Evolutionary conservation across 2,329 filamentous ascomycete species (phyloP).

Genomic region (Talaromyces albobiverticillius): DNA sequence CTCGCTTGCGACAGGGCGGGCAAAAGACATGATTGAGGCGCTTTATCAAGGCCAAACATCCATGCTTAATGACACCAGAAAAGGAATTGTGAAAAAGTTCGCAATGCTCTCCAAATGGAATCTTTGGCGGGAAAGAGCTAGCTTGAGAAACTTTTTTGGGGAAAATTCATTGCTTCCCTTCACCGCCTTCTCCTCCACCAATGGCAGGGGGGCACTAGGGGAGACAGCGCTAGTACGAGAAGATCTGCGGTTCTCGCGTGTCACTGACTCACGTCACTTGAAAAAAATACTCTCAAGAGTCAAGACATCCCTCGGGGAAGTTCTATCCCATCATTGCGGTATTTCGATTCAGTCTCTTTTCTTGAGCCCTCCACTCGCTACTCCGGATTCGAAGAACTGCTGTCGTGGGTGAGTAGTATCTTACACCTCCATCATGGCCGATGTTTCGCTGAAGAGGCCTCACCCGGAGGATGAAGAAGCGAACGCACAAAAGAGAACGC

Average conservation of each 20-base stretch:
- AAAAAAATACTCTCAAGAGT: no score
- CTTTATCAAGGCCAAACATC: conserved; percentile 32
- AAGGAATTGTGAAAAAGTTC: conserved; percentile 1
- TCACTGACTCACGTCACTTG: conserved; percentile 16
- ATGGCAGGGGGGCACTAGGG: neutral
- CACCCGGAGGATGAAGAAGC: conserved; percentile 46
- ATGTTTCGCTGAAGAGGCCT: conserved; percentile 47
- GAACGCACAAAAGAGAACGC: conserved; percentile 46
- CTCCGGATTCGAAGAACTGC: neutral
- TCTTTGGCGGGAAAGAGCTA: neutral
- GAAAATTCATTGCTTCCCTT: conserved; percentile 36
- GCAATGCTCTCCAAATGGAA: neutral
- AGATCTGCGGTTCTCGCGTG: neutral
- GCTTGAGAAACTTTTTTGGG: conserved; percentile 28
- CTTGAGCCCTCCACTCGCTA: neutral
- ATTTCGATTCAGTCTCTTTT: neutral
- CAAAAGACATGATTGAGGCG: conserved; percentile 43
- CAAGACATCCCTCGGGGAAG: no score
- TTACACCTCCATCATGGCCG: conserved; percentile 36
- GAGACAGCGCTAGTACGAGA: neutral
- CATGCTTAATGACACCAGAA: conserved; percentile 27
- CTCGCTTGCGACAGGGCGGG: conserved; percentile 77
- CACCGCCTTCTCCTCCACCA: conserved; percentile 27
- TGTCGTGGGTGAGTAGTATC: conserved; percentile 22
- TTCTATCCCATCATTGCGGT: neutral